Conservation (phyloP, 75 land plant genomes). For the Ceratopteris richardii region DNA sequence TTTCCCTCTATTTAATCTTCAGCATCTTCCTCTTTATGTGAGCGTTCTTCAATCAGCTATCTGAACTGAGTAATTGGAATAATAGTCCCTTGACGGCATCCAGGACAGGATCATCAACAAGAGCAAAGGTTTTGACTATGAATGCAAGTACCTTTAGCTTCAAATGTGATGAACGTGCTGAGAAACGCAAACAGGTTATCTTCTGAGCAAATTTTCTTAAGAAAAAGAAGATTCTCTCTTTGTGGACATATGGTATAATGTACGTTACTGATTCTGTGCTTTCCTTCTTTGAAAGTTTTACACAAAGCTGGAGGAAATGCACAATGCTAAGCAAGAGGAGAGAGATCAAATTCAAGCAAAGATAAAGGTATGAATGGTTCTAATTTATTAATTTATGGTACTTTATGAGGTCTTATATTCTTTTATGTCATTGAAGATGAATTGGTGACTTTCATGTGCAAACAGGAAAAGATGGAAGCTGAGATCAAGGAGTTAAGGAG, state of each 20-base stretch:
- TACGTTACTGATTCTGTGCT: too few species aligned
- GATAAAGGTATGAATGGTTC: constrained; percentile 31
- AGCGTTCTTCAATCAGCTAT: background rate
- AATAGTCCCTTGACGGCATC: background rate
- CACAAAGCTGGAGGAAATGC: constrained; percentile 48
- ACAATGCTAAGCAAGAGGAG: constrained; percentile 47
- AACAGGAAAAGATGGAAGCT: constrained; percentile 39
- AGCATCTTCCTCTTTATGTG: too few species aligned
- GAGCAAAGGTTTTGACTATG: background rate
- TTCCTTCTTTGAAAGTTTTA: constrained; percentile 23
- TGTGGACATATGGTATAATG: too few species aligned
- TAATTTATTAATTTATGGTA: too few species aligned
- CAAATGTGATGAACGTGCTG: constrained; percentile 44
- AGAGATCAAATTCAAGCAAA: constrained; percentile 32
- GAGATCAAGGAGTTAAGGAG: constrained; percentile 42
- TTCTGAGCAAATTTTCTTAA: too few species aligned
- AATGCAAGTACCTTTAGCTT: constrained; percentile 36
- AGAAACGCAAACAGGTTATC: constrained; percentile 58
- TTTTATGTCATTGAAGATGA: too few species aligned
- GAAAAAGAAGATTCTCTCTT: too few species aligned
- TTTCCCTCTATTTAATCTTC: constrained; percentile 44
- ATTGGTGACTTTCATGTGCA: too few species aligned
- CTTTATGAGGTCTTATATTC: too few species aligned
- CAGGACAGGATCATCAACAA: background rate
- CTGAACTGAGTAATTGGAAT: background rate